Conservation (phyloP, 2,329 filamentous ascomycete genomes). For the Trichocomaceae sp. region DNA sequence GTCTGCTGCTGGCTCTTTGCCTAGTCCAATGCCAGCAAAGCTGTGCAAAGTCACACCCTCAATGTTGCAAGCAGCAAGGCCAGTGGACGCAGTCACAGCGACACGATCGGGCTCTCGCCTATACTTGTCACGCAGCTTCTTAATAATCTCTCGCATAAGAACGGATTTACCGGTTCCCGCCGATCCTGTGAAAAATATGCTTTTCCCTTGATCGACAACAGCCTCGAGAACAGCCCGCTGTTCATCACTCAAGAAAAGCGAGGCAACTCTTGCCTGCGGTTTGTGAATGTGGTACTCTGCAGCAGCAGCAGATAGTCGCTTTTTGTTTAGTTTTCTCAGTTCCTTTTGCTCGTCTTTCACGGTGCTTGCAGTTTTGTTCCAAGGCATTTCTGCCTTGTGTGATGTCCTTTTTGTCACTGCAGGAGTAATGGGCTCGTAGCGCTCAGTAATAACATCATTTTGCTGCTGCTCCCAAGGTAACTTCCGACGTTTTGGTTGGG, state of each 20-base stretch:
- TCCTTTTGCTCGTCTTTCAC: conserved; percentile 73
- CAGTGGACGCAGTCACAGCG: conserved; percentile 91
- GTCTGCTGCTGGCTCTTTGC: conserved; percentile 74
- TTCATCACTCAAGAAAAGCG: conserved; percentile 73
- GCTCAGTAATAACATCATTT: conserved; percentile 24
- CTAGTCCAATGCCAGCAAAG: conserved; percentile 89
- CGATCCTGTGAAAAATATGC: conserved; percentile 96
- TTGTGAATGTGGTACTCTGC: conserved; percentile 35
- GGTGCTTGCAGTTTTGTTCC: conserved; percentile 68
- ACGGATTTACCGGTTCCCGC: conserved; percentile 97
- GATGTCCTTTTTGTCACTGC: conserved; percentile 36
- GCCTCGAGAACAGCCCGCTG: conserved; percentile 77
- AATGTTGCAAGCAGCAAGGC: conserved; percentile 92
- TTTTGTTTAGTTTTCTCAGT: conserved; percentile 54
- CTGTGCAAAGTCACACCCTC: conserved; percentile 93
- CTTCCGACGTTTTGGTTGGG: conserved; percentile 52
- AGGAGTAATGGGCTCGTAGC: conserved; percentile 38
- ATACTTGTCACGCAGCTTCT: conserved; percentile 69
- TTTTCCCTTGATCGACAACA: conserved; percentile 72
- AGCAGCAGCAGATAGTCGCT: conserved; percentile 44
- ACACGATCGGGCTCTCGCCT: conserved; percentile 71
- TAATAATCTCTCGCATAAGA: conserved; percentile 84
- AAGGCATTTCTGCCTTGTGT: conserved; percentile 47
- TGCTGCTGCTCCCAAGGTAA: conserved; percentile 51
- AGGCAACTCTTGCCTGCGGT: conserved; percentile 37